Evolutionary conservation across 306 rosid genomes (phyloP), one percentile per base, ranked within the genome.

Genomic region (Cicer yamashitae): DNA sequence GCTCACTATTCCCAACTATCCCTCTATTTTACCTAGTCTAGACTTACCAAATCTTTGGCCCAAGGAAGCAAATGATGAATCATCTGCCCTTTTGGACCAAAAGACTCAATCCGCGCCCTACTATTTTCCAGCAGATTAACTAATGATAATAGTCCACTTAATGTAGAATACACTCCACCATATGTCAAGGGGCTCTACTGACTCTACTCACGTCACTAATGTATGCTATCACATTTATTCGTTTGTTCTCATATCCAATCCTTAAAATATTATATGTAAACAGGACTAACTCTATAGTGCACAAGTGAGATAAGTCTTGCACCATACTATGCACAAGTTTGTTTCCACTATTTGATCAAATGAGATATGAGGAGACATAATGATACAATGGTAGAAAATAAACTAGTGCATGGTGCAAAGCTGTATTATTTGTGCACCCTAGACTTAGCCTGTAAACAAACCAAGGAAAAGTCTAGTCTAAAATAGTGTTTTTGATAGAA

Each of bases 181-280:
- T 15, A 75, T 51, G 52, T 52, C 60, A 53, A 54, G 34, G 45
- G 53, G 43, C 68, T 30, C 52, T 41, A 50, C 74, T 53, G 38
- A 37, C 68, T 30, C 52, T 52, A 50, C 74, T 53, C 15, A 46
- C 8, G 10, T 20, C 22, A 54, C 60, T 57, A 15, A 57, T 18
- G 15, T 56, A 61, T 54, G 71, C n/a, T 65, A 30, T 79, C 63
- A 11, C 51, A 20, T 39, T 39, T 58, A 47, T 68, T 56, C 51
- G 22, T 47, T 58, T 40, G 38, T 68, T 59, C 34, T 43, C 17
- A 75, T 51, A 40, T 43, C 39, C 75, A 66, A 45, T 48, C 52
- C 9, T 46, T 40, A 43, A n/a, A 39, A 18, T 48, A 47, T 40
- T 47, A 74, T 59, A 57, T 25, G 68, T 51, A 43, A 51, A 30